phyloP scores from a whole-genome alignment of 2,329 filamentous ascomycete genomes.

The Pyricularia pennisetigena region DNA sequence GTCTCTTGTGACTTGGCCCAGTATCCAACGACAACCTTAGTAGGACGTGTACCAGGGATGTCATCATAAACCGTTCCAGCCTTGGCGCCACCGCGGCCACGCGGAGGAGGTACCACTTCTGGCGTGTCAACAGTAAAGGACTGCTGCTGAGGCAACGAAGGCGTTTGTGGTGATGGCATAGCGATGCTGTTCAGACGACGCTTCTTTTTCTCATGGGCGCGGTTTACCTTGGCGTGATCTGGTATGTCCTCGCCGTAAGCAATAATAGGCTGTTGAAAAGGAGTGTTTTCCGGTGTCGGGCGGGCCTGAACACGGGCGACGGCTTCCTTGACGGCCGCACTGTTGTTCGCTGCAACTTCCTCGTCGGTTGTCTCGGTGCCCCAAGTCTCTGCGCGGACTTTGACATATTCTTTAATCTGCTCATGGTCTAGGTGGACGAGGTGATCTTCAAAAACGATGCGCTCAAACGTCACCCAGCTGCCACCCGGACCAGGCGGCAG shows the following conservation, averaged over 20 bases:
- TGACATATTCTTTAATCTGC: constrained; percentile 53
- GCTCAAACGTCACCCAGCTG: constrained; percentile 55
- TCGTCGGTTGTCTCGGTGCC: constrained; percentile 24
- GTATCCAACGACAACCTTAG: constrained; percentile 46
- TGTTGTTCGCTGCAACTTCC: constrained; percentile 27
- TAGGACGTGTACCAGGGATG: constrained; percentile 43
- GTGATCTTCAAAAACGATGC: constrained; percentile 47
- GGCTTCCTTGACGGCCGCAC: constrained; percentile 35
- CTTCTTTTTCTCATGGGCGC: constrained; percentile 33
- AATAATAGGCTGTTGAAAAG: constrained; percentile 26
- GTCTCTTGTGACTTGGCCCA: constrained; percentile 45
- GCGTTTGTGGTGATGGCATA: not conserved
- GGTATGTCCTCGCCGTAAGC: constrained; percentile 42
- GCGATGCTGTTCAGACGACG: constrained; percentile 23
- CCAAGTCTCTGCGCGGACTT: constrained; percentile 32
- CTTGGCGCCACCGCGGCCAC: not conserved
- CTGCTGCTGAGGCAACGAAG: not conserved
- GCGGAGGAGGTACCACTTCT: constrained; percentile 1
- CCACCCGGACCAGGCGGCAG: constrained; percentile 49
- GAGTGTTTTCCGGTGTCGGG: constrained; percentile 30
- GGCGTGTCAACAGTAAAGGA: not conserved
- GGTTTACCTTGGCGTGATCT: constrained; percentile 21
- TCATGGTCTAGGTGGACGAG: constrained; percentile 45
- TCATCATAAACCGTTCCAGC: constrained; percentile 23
- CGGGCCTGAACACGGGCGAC: constrained; percentile 31